Percentiles rank a stretch among this genome's conserved stretches.
phyloP scores from a whole-genome alignment of 441 rosid species.

The Jatropha multifida region DNA sequence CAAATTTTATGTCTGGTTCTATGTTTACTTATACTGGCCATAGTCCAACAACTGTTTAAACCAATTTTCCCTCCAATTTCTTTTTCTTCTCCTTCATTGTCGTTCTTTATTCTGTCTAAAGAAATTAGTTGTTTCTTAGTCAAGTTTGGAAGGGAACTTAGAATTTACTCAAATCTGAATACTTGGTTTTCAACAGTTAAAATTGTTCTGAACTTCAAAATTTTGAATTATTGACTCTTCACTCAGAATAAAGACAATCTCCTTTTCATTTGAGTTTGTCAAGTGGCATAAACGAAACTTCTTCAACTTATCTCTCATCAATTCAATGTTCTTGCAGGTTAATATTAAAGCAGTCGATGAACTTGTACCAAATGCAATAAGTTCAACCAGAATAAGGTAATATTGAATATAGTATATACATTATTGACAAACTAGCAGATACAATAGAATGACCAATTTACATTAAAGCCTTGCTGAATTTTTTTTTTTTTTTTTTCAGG shows the following conservation, averaged over 20 bases:
- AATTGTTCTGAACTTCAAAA: background rate
- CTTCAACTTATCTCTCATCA: background rate
- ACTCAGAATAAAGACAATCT: background rate
- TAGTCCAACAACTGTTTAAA: background rate
- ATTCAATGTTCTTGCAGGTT: constrained; percentile 33
- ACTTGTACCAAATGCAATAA: constrained; percentile 67
- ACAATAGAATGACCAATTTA: background rate
- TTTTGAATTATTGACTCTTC: constrained; percentile 5
- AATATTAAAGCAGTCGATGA: constrained; percentile 62
- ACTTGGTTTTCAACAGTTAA: background rate
- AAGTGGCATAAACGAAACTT: background rate
- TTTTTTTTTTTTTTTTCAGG: constrained; percentile 38
- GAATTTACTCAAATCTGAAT: background rate
- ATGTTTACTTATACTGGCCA: background rate
- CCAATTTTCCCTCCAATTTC: background rate
- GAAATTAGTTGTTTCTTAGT: background rate
- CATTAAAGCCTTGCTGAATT: background rate
- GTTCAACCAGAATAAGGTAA: constrained; percentile 80
- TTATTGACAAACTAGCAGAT: background rate
- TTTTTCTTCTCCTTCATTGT: background rate
- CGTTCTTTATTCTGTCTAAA: background rate
- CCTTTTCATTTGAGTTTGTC: background rate
- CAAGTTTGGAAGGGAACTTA: background rate
- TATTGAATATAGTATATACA: background rate
- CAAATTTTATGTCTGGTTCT: background rate